phyloP scores from a whole-genome alignment of 2,329 filamentous ascomycete species.

The Cryphonectria parasitica region DNA sequence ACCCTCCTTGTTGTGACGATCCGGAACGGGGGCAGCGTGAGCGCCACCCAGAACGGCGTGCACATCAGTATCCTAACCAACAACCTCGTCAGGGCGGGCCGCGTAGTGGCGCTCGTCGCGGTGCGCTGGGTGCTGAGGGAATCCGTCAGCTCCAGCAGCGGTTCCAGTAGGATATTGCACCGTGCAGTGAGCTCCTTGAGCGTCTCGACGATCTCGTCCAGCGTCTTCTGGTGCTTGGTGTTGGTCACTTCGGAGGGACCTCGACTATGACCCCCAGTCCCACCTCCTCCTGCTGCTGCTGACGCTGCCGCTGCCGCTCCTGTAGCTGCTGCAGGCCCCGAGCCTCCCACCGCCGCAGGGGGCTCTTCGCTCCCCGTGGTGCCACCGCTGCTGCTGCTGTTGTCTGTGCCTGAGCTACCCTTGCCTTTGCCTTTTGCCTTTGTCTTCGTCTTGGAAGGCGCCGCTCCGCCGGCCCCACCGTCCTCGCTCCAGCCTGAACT shows the following conservation, averaged over 20 bases:
- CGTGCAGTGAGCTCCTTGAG: conserved; percentile 87
- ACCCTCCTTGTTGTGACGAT: conserved; percentile 87
- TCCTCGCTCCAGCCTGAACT: conserved; percentile 74
- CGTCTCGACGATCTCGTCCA: conserved; percentile 97
- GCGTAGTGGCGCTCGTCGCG: conserved; percentile 86
- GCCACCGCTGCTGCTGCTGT: conserved; percentile 36
- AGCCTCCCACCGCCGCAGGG: conserved; percentile 33
- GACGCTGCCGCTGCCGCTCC: too few species aligned
- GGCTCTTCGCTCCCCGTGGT: conserved; percentile 31
- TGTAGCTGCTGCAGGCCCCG: conserved; percentile 31
- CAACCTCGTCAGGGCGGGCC: conserved; percentile 85
- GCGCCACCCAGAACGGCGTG: conserved; percentile 82
- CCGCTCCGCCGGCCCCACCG: conserved; percentile 38
- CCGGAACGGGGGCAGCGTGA: conserved; percentile 81
- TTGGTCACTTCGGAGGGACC: conserved; percentile 62
- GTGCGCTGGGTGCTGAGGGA: conserved; percentile 91
- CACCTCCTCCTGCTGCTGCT: conserved; percentile 9
- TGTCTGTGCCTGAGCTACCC: conserved; percentile 27
- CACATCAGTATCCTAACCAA: conserved; percentile 88
- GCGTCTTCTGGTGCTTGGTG: conserved; percentile 84
- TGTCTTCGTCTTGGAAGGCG: conserved; percentile 33
- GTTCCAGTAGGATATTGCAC: conserved; percentile 90
- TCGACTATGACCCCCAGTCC: conserved; percentile 44
- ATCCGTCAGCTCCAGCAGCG: conserved; percentile 85
- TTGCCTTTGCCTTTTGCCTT: conserved; percentile 20